Evolutionary conservation across 352 stramenopile species (phyloP).

Genomic region (Globisporangium cederbergense): DNA sequence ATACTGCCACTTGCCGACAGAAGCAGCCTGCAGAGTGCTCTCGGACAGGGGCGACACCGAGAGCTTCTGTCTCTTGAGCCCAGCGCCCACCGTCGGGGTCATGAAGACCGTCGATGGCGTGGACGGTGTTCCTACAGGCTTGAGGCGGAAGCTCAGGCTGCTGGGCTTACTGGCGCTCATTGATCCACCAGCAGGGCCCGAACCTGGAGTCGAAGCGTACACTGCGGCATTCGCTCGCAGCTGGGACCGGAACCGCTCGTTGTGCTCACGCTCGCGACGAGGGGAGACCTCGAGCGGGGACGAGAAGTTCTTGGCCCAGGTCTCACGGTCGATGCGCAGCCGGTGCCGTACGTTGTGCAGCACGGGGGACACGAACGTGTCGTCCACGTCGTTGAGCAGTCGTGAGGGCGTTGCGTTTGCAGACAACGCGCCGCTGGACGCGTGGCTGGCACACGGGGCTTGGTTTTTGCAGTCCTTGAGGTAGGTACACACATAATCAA

Average conservation of each 20-base stretch:
- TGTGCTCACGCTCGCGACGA: slow-evolving; percentile 42
- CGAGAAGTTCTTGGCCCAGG: slow-evolving; percentile 66
- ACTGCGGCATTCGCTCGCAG: slow-evolving; percentile 24
- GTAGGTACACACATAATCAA: slow-evolving; percentile 3
- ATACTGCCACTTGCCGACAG: slow-evolving; percentile 1
- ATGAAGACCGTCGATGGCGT: slow-evolving; percentile 7
- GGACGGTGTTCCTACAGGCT: slow-evolving; percentile 4
- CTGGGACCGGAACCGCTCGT: slow-evolving; percentile 46
- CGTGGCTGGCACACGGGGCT: slow-evolving; percentile 37
- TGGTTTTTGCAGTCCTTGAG: slow-evolving; percentile 81
- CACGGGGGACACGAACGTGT: slow-evolving; percentile 61
- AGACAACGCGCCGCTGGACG: slow-evolving; percentile 22
- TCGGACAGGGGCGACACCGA: slow-evolving; percentile 31
- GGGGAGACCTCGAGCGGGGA: slow-evolving; percentile 62
- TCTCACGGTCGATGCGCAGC: slow-evolving; percentile 63
- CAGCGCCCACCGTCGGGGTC: slow-evolving; percentile 8
- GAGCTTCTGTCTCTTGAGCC: slow-evolving; percentile 15
- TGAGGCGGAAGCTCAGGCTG: slow-evolving; percentile 22
- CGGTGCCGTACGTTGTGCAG: slow-evolving; percentile 52
- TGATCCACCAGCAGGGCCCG: background rate
- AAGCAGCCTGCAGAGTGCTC: slow-evolving; percentile 10
- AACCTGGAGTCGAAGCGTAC: slow-evolving; percentile 4
- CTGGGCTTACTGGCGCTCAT: background rate
- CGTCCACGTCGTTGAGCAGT: slow-evolving; percentile 31
- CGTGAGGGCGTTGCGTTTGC: slow-evolving; percentile 23